phyloP scores from a whole-genome alignment of 2,329 filamentous ascomycete genomes.

The Aspergillus texensis region DNA sequence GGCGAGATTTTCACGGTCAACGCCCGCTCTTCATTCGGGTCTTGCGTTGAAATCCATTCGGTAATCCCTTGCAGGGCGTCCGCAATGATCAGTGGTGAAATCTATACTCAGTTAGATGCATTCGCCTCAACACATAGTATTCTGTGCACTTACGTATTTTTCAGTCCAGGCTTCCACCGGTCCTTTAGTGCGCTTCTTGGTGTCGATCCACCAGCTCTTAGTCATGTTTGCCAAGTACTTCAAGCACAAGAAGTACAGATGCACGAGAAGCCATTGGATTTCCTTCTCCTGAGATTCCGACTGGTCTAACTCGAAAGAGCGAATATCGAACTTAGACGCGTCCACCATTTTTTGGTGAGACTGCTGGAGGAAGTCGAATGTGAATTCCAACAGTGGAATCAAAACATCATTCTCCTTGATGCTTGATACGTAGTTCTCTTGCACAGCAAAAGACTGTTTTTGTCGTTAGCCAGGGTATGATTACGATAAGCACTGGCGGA shows the following conservation, averaged over 20 bases:
- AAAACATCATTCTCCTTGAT: conserved; percentile 75
- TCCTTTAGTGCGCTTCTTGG: conserved; percentile 75
- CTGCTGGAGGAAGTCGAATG: conserved; percentile 83
- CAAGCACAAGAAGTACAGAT: conserved; percentile 82
- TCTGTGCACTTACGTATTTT: conserved; percentile 73
- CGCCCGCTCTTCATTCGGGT: conserved; percentile 54
- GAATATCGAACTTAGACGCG: conserved; percentile 70
- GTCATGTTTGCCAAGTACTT: conserved; percentile 77
- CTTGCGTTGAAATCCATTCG: conserved; percentile 47
- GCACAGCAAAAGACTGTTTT: conserved; percentile 71
- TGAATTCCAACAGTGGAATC: conserved; percentile 71
- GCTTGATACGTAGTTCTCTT: conserved; percentile 76
- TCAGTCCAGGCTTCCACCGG: conserved; percentile 84
- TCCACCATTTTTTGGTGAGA: conserved; percentile 71
- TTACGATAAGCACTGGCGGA: not conserved
- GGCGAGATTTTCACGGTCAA: conserved; percentile 72
- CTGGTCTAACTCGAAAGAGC: conserved; percentile 60
- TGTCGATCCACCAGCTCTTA: conserved; percentile 81
- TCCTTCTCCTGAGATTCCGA: conserved; percentile 71
- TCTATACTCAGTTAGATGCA: conserved; percentile 29
- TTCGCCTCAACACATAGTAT: conserved; percentile 38
- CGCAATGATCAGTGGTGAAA: conserved; percentile 46
- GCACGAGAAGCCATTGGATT: conserved; percentile 79
- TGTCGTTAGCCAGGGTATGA: conserved; percentile 27
- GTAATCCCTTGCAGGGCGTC: conserved; percentile 44